Conservation (phyloP, 768 basidiomycete genomes). For the Kwoniella newhampshirensis region DNA sequence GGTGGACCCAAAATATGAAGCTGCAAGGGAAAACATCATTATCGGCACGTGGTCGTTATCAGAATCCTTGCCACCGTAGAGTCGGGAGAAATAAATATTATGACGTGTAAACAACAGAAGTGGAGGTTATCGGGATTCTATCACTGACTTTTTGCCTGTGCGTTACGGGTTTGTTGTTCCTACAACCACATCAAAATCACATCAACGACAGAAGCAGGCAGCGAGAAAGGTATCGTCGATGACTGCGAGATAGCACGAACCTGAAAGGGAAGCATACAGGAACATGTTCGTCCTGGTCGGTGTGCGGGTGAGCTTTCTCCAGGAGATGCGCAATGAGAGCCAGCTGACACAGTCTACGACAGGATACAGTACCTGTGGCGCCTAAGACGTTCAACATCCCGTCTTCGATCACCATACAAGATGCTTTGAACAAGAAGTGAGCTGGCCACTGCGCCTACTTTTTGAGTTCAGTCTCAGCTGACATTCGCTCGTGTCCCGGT, state of each 20-base stretch:
- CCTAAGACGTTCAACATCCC: conserved; percentile 80
- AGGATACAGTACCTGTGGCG: conserved; percentile 91
- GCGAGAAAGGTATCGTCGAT: not conserved
- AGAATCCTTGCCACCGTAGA: not conserved
- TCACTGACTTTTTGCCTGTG: too few species aligned
- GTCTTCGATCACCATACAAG: conserved; percentile 72
- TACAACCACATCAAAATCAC: too few species aligned
- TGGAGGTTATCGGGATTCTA: not conserved
- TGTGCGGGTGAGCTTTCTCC: conserved; percentile 35
- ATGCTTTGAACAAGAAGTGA: conserved; percentile 83
- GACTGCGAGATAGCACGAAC: conserved; percentile 1
- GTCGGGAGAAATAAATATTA: not conserved
- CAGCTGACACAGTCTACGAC: conserved; percentile 1
- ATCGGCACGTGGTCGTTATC: conserved; percentile 11
- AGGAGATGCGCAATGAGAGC: not conserved
- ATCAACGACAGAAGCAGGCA: too few species aligned
- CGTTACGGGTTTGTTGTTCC: too few species aligned
- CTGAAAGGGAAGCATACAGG: not conserved
- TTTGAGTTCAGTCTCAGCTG: not conserved
- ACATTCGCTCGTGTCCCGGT: not conserved
- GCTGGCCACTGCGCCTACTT: not conserved
- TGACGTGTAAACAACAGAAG: not conserved
- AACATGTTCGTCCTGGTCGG: conserved; percentile 51
- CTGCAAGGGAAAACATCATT: not conserved
- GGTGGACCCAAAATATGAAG: conserved; percentile 15